Percentiles rank a stretch among this genome's conserved stretches.
phyloP scores from a whole-genome alignment of 352 stramenopile genomes.

The Phytopythium montanum region DNA sequence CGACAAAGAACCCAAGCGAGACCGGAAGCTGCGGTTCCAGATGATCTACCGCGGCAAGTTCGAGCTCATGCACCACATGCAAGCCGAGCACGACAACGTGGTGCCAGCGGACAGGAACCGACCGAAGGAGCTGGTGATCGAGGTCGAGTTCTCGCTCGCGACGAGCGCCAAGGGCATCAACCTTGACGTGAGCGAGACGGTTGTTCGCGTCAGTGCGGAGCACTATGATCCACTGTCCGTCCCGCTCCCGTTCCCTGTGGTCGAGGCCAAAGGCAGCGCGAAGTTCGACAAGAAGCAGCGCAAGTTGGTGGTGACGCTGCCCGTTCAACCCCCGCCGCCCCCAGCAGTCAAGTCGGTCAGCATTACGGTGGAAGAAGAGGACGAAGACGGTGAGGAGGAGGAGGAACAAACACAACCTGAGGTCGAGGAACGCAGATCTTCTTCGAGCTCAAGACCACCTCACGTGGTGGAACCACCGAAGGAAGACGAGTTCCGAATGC shows the following conservation, averaged over 20 bases:
- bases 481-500: constrained; percentile 50
- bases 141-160: constrained; percentile 56
- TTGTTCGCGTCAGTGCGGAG: constrained; percentile 34
- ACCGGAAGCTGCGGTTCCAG: constrained; percentile 34
- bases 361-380: constrained; percentile 38
- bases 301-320: constrained; percentile 75
- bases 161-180: constrained; percentile 53
- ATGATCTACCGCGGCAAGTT: constrained; percentile 68
- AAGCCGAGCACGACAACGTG: constrained; percentile 36
- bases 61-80: constrained; percentile 73
- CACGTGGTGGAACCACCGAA: neutral
- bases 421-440: neutral
- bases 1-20: neutral
- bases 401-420: constrained; percentile 9
- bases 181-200: constrained; percentile 59
- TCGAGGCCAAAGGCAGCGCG: constrained; percentile 72
- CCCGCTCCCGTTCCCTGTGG: constrained; percentile 66
- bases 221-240: constrained; percentile 56
- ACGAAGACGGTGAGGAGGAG: constrained; percentile 23
- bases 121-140: constrained; percentile 62
- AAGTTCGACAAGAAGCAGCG: constrained; percentile 82
- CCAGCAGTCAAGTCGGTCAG: constrained; percentile 20
- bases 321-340: constrained; percentile 53
- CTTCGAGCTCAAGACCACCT: constrained; percentile 9
- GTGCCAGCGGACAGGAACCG: constrained; percentile 29